These are phyloP conservation scores for Exophiala sp. DNA, from an alignment of 2,329 filamentous ascomycete species.

Conservation along the genomic window DNA sequence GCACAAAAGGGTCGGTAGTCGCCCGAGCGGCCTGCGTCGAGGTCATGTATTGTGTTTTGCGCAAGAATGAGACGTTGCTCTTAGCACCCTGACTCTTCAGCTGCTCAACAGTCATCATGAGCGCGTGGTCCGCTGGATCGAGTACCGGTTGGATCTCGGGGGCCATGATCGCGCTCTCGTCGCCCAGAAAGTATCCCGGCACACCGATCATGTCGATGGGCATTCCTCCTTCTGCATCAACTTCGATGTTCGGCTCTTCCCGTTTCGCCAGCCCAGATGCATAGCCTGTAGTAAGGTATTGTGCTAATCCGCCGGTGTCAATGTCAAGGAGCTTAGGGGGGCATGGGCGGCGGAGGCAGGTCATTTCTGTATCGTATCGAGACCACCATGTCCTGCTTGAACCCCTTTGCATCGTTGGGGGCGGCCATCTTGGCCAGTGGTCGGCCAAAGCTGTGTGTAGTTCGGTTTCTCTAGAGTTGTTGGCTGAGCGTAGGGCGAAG, in stretches of 20 bases:
- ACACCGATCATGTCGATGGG: constrained; percentile 91
- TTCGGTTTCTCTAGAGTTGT: background rate
- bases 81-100: constrained; percentile 76
- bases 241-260: constrained; percentile 92
- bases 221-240: constrained; percentile 97
- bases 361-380: constrained; percentile 93
- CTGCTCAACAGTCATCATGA: constrained; percentile 75
- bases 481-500: background rate
- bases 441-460: background rate
- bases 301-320: constrained; percentile 81
- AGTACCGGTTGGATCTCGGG: constrained; percentile 63
- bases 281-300: constrained; percentile 87
- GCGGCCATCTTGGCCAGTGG: constrained; percentile 21
- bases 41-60: constrained; percentile 86
- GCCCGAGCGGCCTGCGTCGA: constrained; percentile 32
- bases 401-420: constrained; percentile 31
- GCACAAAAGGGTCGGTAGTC: constrained; percentile 31
- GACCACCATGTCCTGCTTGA: constrained; percentile 95
- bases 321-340: constrained; percentile 96
- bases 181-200: constrained; percentile 88
- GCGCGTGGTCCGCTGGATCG: constrained; percentile 75
- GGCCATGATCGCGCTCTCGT: constrained; percentile 86
- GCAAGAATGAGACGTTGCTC: constrained; percentile 79
- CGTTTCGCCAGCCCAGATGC: constrained; percentile 82
- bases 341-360: constrained; percentile 85